Percentiles rank a stretch among this genome's conserved stretches.
Conservation (phyloP, 2,329 filamentous ascomycete species). For the Pestalotiopsis sp. region DNA sequence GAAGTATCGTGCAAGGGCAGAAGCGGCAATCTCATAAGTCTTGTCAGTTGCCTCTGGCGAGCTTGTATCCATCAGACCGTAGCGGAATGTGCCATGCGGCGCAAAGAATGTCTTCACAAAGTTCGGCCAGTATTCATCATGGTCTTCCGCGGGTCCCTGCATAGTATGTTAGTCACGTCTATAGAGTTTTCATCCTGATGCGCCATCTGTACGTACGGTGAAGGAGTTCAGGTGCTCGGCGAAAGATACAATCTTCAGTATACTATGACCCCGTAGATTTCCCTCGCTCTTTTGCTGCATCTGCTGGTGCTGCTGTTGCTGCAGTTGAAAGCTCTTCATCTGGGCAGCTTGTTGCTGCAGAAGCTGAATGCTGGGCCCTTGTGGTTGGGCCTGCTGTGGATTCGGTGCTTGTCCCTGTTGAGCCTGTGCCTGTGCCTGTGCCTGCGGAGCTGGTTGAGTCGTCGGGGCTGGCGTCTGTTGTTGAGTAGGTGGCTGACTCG, state of each 20-base stretch:
- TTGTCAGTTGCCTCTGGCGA: slow-evolving; percentile 63
- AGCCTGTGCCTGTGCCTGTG: slow-evolving; percentile 23
- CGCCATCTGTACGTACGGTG: slow-evolving; percentile 40
- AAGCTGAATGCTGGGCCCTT: slow-evolving; percentile 26
- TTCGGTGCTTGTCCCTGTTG: slow-evolving; percentile 29
- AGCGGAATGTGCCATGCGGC: slow-evolving; percentile 71
- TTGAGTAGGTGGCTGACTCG: slow-evolving; percentile 40
- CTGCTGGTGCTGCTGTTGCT: slow-evolving; percentile 36
- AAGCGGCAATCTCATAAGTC: slow-evolving; percentile 81
- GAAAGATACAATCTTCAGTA: slow-evolving; percentile 63
- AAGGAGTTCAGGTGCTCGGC: slow-evolving; percentile 62
- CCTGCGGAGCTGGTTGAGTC: slow-evolving; percentile 30
- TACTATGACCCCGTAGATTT: slow-evolving; percentile 55
- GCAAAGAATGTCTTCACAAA: slow-evolving; percentile 86
- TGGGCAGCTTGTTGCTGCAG: slow-evolving; percentile 26
- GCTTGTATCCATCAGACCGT: slow-evolving; percentile 60
- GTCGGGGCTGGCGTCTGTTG: slow-evolving; percentile 32
- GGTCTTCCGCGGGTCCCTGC: background rate
- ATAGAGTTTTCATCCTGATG: background rate
- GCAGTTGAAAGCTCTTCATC: slow-evolving; percentile 30
- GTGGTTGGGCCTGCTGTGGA: background rate
- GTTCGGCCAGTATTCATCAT: slow-evolving; percentile 77
- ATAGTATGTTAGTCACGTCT: background rate
- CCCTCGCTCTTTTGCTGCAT: slow-evolving; percentile 49
- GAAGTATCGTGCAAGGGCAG: slow-evolving; percentile 85